Evolutionary conservation across 2,329 filamentous ascomycete genomes (phyloP).

Genomic region (Botryotinia globosa): DNA sequence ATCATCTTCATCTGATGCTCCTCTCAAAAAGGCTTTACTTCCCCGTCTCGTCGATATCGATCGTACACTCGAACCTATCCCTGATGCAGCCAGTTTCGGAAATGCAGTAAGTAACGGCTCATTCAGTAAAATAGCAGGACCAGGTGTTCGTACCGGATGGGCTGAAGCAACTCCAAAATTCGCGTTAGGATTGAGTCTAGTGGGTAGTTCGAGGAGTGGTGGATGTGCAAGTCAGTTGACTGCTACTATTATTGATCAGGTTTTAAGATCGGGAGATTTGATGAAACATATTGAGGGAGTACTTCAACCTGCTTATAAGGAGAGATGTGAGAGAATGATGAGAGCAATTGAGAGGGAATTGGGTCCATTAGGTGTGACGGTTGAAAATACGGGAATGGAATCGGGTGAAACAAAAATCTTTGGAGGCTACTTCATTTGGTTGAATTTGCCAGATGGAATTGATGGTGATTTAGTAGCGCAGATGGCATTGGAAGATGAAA

Average conservation of each 20-base stretch:
- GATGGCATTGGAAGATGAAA: slow-evolving; percentile 58
- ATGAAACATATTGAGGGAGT: slow-evolving; percentile 44
- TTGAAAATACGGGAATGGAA: slow-evolving; percentile 40
- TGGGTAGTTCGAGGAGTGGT: slow-evolving; percentile 54
- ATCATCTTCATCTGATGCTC: slow-evolving; percentile 24
- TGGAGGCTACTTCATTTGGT: slow-evolving; percentile 86
- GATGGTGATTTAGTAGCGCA: slow-evolving; percentile 56
- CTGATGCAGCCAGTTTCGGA: slow-evolving; percentile 61
- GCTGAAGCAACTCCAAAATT: slow-evolving; percentile 67
- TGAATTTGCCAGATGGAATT: slow-evolving; percentile 55
- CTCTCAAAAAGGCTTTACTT: slow-evolving; percentile 40
- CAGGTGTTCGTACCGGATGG: slow-evolving; percentile 86
- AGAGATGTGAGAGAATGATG: slow-evolving; percentile 52
- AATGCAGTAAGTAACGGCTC: slow-evolving; percentile 82
- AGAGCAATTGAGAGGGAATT: slow-evolving; percentile 58
- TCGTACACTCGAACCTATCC: slow-evolving; percentile 59
- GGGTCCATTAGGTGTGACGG: slow-evolving; percentile 57
- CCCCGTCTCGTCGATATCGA: slow-evolving; percentile 81
- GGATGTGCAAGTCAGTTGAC: slow-evolving; percentile 56
- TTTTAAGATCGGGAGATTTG: slow-evolving; percentile 47
- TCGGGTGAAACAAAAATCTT: slow-evolving; percentile 50
- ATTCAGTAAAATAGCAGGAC: slow-evolving; percentile 83
- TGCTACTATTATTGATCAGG: slow-evolving; percentile 50
- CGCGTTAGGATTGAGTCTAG: slow-evolving; percentile 51
- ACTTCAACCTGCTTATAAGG: slow-evolving; percentile 47